Evolutionary conservation across 805 yeast species (phyloP).

Genomic region (Starmerella kuoi): DNA sequence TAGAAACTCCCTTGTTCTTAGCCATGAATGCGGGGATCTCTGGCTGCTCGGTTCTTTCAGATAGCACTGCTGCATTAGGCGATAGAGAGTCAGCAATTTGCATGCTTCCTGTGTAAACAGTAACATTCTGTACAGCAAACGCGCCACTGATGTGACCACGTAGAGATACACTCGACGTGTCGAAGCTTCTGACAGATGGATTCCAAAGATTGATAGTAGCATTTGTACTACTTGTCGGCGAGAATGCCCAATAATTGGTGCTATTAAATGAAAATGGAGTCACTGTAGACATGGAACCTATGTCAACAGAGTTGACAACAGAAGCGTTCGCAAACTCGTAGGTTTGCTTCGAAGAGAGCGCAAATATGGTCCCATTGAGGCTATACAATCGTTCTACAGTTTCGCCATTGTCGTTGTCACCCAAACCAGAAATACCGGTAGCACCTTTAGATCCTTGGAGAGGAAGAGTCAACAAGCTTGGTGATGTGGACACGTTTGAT

Average conservation of each 20-base stretch:
- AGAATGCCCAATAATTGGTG: conserved; percentile 23
- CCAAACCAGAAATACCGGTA: background rate
- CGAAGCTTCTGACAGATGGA: background rate
- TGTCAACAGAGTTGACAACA: conserved; percentile 2
- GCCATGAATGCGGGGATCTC: background rate
- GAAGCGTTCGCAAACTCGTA: conserved; percentile 1
- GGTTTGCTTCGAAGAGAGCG: background rate
- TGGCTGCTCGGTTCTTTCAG: background rate
- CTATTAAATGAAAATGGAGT: conserved; percentile 22
- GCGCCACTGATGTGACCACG: conserved; percentile 13
- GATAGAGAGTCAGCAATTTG: conserved; percentile 10
- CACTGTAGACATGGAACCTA: conserved; percentile 18
- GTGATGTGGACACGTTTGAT: conserved; percentile 1
- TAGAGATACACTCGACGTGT: background rate
- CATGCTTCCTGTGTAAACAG: conserved; percentile 27
- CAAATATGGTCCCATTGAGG: conserved; percentile 32
- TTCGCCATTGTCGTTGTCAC: conserved; percentile 17
- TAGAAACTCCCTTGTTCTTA: background rate
- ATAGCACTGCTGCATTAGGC: conserved; percentile 2
- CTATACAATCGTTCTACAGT: conserved; percentile 39
- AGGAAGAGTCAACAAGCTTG: conserved; percentile 6
- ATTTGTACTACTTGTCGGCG: conserved; percentile 17
- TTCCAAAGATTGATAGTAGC: conserved; percentile 8
- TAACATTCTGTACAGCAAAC: conserved; percentile 7
- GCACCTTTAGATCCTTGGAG: background rate